Base-by-base conservation (phyloP, 305 asterid genomes). In the Fraxinus ornus region DNA sequence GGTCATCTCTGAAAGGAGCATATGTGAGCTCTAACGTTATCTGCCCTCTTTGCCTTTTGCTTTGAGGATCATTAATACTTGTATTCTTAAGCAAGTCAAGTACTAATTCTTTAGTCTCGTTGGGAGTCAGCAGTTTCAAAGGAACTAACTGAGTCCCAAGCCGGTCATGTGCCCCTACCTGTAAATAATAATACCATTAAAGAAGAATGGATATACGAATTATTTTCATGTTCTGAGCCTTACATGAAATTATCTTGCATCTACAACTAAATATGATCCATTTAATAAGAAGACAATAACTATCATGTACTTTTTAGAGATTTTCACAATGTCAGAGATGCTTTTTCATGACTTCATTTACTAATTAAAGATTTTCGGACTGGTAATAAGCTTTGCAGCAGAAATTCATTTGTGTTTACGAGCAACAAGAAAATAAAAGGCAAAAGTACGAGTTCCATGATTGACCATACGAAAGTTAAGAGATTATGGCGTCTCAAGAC, bases 151-250 rank as follows among this genome's bases (percentile, higher is more conserved):
- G 97, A 71, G 87, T 85, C 41, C 98, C 98, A 75, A 93, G 86
- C 80, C 85, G 84, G 86, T 95, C 98, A n/a, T 95, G 98, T 21
- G 89, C 83, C 73, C 98, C 97, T 0, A 92, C 98, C 98, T 94
- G 87, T 83, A 33, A 30, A 26, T 70, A 70, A 80, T 80, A 32
- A 28, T 28, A 22, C 33, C 19, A 19, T 57, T 13, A 78, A 60
- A 35, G 26, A 57, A 41, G 24, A 57, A 7, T 57, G 66, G 26
- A 57, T 19, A 7, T 57, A 57, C 0, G 12, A 5, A n/a, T 55
- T 5, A 55, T n/a, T 55, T 52, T 52, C 22, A 17, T 15, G 8
- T 52, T 52, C 62, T 52, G 64, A n/a, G 24, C 64, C 24, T 55
- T 5, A 55, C 8, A 55, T 55, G 26, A n/a, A 55, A n/a, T 5